Conservation (phyloP, 305 asterid species). For the Euphrasia arctica region DNA sequence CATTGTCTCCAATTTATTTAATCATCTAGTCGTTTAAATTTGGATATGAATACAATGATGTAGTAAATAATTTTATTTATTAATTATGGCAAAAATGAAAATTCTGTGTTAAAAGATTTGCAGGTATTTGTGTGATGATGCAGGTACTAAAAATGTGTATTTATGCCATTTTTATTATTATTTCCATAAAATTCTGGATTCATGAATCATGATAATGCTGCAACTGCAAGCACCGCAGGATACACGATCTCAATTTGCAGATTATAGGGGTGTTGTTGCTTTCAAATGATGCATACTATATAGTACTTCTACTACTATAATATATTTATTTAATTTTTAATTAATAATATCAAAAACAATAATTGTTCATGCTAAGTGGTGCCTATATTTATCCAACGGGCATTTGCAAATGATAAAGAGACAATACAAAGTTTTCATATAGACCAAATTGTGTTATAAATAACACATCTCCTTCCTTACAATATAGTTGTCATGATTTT, state of each 20-base stretch:
- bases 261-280: not conserved
- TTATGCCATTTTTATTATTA: not conserved
- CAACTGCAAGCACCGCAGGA: not conserved
- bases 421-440: no score
- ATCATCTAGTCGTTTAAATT: not conserved
- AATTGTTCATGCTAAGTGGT: not conserved
- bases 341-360: no score
- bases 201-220: not conserved
- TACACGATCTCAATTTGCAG: not conserved
- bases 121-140: not conserved
- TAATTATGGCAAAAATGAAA: not conserved
- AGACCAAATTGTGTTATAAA: no score
- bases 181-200: not conserved
- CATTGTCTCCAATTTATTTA: conserved; percentile 37
- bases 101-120: not conserved
- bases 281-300: not conserved
- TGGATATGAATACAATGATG: no score
- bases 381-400: not conserved
- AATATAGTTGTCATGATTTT: no score
- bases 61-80: not conserved
- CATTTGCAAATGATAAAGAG: no score
- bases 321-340: no score
- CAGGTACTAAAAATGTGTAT: not conserved
- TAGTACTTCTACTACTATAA: no score
- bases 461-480: no score